A percentile compares a stretch with the other conserved stretches of the same genome.
These are phyloP conservation scores for Coemansia sp. DNA, from an alignment of 192 early-diverging fungal genomes.

Conservation along the genomic window DNA sequence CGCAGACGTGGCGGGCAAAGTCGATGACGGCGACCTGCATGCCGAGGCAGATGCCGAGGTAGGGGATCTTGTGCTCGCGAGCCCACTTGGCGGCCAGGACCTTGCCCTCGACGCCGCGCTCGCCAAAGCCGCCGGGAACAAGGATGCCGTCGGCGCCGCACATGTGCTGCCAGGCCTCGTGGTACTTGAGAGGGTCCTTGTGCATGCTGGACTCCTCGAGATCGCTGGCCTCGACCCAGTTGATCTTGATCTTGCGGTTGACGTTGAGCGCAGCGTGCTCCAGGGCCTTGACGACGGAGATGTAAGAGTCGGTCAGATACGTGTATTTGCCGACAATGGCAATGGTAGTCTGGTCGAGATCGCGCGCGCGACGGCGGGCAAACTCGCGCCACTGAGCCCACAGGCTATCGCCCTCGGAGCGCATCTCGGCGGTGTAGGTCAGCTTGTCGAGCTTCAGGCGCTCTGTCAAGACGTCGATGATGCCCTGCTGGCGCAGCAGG, in stretches of 20 bases:
- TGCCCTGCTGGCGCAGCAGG: conserved; percentile 80
- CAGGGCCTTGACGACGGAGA: conserved; percentile 93
- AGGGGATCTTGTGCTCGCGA: conserved; percentile 95
- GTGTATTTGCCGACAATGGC: conserved; percentile 97
- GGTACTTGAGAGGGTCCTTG: conserved; percentile 86
- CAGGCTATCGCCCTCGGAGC: conserved; percentile 59
- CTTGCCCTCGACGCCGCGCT: conserved; percentile 95
- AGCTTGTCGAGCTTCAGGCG: conserved; percentile 71
- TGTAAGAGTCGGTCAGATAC: conserved; percentile 92
- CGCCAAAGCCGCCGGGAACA: conserved; percentile 97
- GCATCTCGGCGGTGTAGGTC: conserved; percentile 54
- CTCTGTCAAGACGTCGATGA: conserved; percentile 77
- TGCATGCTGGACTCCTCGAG: conserved; percentile 73
- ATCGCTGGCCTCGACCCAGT: conserved; percentile 95
- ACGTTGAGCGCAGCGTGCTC: conserved; percentile 90
- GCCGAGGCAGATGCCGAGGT: conserved; percentile 97
- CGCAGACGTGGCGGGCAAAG: conserved; percentile 91
- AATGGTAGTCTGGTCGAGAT: conserved; percentile 81
- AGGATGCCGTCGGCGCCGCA: conserved; percentile 89
- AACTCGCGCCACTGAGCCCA: conserved; percentile 87
- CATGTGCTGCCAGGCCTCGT: conserved; percentile 91
- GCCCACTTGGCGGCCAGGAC: conserved; percentile 94
- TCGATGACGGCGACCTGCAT: conserved; percentile 97
- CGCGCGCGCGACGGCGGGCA: conserved; percentile 66
- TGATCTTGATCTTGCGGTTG: conserved; percentile 76